These are phyloP conservation scores for Rutstroemia sydowiana DNA, from an alignment of 2,329 filamentous ascomycete genomes.

Conservation along the genomic window DNA sequence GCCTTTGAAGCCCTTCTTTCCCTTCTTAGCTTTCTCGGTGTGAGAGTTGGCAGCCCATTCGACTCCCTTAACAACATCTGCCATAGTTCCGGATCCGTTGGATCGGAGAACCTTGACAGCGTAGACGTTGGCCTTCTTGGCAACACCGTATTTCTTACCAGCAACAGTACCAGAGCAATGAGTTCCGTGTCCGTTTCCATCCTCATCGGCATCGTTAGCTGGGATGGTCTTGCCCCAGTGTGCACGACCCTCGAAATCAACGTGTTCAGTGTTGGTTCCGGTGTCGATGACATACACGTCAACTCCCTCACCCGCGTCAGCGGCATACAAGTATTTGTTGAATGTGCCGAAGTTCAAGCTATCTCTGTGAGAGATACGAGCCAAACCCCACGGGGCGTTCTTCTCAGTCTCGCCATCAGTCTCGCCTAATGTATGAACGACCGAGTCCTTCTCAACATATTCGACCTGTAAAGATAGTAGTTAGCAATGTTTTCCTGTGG, in stretches of 20 bases:
- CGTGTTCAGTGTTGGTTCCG: conserved; percentile 86
- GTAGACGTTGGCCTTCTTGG: conserved; percentile 95
- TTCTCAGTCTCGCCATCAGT: conserved; percentile 65
- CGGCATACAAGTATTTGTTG: conserved; percentile 95
- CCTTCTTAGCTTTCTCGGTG: conserved; percentile 69
- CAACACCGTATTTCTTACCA: conserved; percentile 98
- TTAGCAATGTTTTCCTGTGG: conserved; percentile 14
- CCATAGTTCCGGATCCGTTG: conserved; percentile 97
- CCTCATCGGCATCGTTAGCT: conserved; percentile 70
- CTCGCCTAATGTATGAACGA: conserved; percentile 71
- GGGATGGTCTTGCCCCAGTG: conserved; percentile 97
- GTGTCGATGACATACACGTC: conserved; percentile 99
- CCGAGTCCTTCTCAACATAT: conserved; percentile 89
- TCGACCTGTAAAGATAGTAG: conserved; percentile 60
- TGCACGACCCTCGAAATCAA: conserved; percentile 95
- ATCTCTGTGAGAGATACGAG: conserved; percentile 92
- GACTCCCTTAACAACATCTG: conserved; percentile 96
- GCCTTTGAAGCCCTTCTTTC: conserved; percentile 94
- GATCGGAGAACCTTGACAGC: conserved; percentile 98
- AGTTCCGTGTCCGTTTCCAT: conserved; percentile 97
- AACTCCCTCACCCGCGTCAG: conserved; percentile 89
- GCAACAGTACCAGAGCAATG: conserved; percentile 98
- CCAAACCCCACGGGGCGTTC: conserved; percentile 96
- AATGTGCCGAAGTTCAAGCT: conserved; percentile 82
- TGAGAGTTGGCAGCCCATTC: conserved; percentile 86